phyloP scores from a whole-genome alignment of 1,284 basidiomycete species.

The Mrakiaceae sp. region DNA sequence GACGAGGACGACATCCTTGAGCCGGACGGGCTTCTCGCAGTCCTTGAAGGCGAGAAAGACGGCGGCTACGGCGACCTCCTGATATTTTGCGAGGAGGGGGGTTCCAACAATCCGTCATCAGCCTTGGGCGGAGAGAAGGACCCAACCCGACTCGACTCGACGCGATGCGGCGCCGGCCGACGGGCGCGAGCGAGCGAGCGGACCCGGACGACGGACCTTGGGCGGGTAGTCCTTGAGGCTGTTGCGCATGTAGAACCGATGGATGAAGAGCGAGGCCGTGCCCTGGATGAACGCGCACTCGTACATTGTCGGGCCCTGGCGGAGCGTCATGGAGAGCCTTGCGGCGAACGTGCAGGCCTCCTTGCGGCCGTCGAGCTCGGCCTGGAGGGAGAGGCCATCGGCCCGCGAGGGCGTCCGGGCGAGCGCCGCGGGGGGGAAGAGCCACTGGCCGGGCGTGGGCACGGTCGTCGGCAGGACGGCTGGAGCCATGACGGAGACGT shows the following conservation, averaged over 20 bases:
- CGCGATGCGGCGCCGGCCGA: no score
- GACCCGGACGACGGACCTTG: conserved; percentile 10
- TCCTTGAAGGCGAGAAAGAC: conserved; percentile 27
- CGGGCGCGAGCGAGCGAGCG: no score
- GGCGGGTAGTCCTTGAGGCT: conserved; percentile 20
- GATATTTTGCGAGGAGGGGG: neutral
- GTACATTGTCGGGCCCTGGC: neutral
- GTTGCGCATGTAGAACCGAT: conserved; percentile 28
- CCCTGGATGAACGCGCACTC: neutral
- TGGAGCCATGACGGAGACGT: no score
- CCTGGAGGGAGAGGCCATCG: conserved; percentile 2
- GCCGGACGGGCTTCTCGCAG: conserved; percentile 21
- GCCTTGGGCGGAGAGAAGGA: no score
- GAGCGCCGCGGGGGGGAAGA: conserved; percentile 15
- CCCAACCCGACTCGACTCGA: no score
- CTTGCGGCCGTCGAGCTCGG: conserved; percentile 13
- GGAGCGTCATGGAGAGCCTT: neutral
- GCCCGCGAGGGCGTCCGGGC: conserved; percentile 16
- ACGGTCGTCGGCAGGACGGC: neutral
- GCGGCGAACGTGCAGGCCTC: conserved; percentile 2
- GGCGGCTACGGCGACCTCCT: conserved; percentile 19
- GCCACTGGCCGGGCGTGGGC: conserved; percentile 18
- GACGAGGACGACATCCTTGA: conserved; percentile 19
- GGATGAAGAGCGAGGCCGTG: conserved; percentile 23
- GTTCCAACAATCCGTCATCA: neutral